Percentiles rank a stretch among this genome's conserved stretches.
Conservation (phyloP, 768 basidiomycete genomes). For the Lenzites betulinus region DNA sequence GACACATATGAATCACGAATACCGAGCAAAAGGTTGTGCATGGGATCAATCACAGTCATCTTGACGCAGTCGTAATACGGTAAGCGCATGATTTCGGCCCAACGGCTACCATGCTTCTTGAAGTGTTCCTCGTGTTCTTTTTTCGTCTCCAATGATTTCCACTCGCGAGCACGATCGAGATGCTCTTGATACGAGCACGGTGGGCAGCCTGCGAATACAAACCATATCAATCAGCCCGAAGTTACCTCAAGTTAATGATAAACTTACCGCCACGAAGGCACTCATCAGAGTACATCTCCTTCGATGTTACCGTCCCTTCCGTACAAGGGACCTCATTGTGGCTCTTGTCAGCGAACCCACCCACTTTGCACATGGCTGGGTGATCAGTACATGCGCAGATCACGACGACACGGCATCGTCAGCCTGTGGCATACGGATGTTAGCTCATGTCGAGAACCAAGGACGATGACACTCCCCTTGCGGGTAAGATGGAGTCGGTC, state of each 20-base stretch:
- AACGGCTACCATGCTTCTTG: neutral
- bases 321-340: neutral
- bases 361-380: slow-evolving; percentile 4
- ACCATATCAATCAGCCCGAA: neutral
- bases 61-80: neutral
- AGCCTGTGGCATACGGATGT: neutral
- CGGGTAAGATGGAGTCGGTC: neutral
- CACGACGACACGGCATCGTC: neutral
- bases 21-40: slow-evolving; percentile 2
- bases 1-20: neutral
- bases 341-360: slow-evolving; percentile 4
- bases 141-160: neutral
- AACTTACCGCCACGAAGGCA: neutral
- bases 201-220: neutral
- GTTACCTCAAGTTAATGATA: neutral
- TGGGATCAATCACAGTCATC: slow-evolving; percentile 1
- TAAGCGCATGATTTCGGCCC: neutral
- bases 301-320: neutral
- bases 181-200: neutral
- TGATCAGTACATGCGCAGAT: slow-evolving; percentile 6
- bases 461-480: too few species aligned
- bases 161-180: neutral
- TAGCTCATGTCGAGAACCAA: too few species aligned
- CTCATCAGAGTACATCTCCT: neutral
- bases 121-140: neutral